phyloP scores from a whole-genome alignment of 371 early-diverging fungal species.

The Amoeboaphelidium occidentale region DNA sequence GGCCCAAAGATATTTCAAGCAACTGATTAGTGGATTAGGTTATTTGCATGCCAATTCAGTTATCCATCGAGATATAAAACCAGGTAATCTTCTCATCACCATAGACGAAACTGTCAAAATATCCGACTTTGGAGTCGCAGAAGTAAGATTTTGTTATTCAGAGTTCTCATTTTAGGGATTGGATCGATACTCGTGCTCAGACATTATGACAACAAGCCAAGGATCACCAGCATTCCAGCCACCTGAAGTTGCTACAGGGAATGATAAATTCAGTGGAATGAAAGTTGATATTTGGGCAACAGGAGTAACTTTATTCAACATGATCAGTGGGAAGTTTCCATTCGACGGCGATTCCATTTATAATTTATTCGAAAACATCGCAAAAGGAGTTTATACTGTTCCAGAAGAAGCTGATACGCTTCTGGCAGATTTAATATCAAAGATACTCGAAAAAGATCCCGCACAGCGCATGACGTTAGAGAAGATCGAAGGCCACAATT shows the following conservation, averaged over 20 bases:
- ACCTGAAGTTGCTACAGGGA: conserved; percentile 20
- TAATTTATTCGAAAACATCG: neutral
- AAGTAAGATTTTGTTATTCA: conserved; percentile 6
- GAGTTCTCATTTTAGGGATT: conserved; percentile 10
- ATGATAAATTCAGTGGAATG: conserved; percentile 7
- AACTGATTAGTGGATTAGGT: conserved; percentile 19
- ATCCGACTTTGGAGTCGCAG: conserved; percentile 24
- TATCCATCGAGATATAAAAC: conserved; percentile 39
- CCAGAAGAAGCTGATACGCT: neutral
- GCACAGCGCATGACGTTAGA: neutral
- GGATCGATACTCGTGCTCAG: conserved; percentile 10
- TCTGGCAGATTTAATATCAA: neutral
- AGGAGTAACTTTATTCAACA: conserved; percentile 22
- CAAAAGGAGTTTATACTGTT: neutral
- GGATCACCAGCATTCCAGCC: conserved; percentile 21
- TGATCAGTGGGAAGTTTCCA: conserved; percentile 20
- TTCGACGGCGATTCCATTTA: conserved; percentile 11
- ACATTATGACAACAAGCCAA: conserved; percentile 15
- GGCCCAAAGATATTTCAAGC: conserved; percentile 18
- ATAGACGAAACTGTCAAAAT: conserved; percentile 25
- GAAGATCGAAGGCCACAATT: neutral
- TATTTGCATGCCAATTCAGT: conserved; percentile 28
- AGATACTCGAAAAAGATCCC: conserved; percentile 1
- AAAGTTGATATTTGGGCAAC: conserved; percentile 26
- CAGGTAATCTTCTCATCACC: conserved; percentile 34